phyloP scores from a whole-genome alignment of 345 rosid genomes.

The Firmiana major region DNA sequence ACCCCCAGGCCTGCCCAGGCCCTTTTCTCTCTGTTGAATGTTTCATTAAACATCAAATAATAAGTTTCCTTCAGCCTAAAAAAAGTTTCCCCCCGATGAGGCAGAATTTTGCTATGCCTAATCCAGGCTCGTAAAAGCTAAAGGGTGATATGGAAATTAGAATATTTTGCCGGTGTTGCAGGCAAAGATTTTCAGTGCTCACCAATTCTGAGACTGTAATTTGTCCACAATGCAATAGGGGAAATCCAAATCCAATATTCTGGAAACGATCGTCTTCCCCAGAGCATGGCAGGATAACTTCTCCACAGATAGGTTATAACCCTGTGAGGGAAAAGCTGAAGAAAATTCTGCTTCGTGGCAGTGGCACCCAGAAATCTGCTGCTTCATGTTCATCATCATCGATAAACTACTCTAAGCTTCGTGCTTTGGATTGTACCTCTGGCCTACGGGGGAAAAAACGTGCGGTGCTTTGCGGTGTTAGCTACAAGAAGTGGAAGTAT shows the following conservation, averaged over 20 bases:
- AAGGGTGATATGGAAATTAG: neutral
- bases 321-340: neutral
- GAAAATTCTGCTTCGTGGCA: neutral
- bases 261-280: neutral
- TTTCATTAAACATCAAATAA: too few species aligned
- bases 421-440: neutral
- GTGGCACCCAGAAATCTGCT: neutral
- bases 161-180: neutral
- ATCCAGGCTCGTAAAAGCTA: neutral
- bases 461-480: conserved; percentile 50
- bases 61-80: too few species aligned
- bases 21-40: too few species aligned
- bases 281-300: neutral
- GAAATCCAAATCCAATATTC: neutral
- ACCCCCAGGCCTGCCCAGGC: too few species aligned
- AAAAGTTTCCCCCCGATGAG: too few species aligned
- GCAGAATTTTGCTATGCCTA: too few species aligned
- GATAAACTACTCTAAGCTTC: neutral
- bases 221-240: neutral
- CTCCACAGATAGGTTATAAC: neutral
- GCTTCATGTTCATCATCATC: neutral
- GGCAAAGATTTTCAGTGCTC: neutral
- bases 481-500: conserved; percentile 36
- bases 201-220: neutral
- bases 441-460: conserved; percentile 28